phyloP scores from a whole-genome alignment of 1,284 basidiomycete genomes.

The Austroboletus niveus region DNA sequence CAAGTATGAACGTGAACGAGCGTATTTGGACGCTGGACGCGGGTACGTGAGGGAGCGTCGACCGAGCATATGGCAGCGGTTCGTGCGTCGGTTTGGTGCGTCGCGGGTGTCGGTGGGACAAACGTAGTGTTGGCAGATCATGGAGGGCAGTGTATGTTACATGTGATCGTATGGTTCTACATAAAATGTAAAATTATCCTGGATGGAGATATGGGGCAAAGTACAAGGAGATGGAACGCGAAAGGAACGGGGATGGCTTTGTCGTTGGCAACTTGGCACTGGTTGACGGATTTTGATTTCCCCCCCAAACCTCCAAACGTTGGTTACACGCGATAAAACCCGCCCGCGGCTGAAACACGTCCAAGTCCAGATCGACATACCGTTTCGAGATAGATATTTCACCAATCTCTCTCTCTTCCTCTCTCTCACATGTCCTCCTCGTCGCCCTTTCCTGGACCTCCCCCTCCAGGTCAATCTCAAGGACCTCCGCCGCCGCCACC shows the following conservation, averaged over 20 bases:
- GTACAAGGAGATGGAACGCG: no score
- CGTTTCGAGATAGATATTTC: no score
- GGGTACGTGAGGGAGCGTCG: constrained; percentile 15
- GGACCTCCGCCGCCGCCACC: not conserved
- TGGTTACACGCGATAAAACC: constrained; percentile 13
- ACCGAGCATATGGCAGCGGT: constrained; percentile 25
- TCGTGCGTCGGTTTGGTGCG: constrained; percentile 25
- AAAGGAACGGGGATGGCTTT: not conserved
- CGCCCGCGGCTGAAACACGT: constrained; percentile 19
- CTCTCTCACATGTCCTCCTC: constrained; percentile 14
- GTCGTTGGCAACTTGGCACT: not conserved
- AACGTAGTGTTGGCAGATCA: constrained; percentile 4
- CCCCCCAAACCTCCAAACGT: constrained; percentile 3
- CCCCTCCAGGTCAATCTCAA: not conserved
- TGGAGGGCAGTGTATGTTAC: no score
- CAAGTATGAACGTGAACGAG: constrained; percentile 9
- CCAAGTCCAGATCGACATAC: constrained; percentile 13
- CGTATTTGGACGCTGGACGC: not conserved
- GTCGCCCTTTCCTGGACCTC: not conserved
- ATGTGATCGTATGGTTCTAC: no score
- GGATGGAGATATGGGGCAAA: no score
- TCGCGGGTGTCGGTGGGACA: constrained; percentile 22
- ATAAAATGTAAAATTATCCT: no score
- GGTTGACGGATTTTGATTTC: no score
- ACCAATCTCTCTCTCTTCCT: not conserved